Conservation (phyloP, 305 asterid species). For the Solanum chacoense region DNA sequence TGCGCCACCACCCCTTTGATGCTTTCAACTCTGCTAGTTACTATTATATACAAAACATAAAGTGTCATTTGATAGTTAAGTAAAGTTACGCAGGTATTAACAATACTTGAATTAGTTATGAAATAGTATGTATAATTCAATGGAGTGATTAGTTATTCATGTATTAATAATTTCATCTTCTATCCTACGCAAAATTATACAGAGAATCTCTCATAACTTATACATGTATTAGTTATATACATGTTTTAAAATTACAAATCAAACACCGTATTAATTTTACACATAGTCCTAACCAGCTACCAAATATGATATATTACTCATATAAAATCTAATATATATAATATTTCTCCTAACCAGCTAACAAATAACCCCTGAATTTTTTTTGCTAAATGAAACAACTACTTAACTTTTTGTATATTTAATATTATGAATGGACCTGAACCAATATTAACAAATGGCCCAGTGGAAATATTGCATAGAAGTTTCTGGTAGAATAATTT, state of each 20-base stretch:
- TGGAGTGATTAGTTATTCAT: neutral
- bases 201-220: neutral
- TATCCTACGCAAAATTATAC: neutral
- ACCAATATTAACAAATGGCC: neutral
- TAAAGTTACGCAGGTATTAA: neutral
- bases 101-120: neutral
- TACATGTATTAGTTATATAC: neutral
- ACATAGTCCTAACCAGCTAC: neutral
- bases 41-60: neutral
- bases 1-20: constrained; percentile 69
- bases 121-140: neutral
- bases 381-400: neutral
- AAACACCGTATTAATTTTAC: neutral
- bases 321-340: neutral
- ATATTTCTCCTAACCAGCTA: no score
- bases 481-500: neutral
- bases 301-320: neutral
- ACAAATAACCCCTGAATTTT: neutral
- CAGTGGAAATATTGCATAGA: neutral
- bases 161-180: neutral
- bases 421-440: neutral
- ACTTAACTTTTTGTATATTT: no score
- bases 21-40: neutral
- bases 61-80: neutral
- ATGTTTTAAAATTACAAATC: neutral